Base-by-base conservation (phyloP, 2,329 filamentous ascomycete species). In the Tolypocladium pustulatum region DNA sequence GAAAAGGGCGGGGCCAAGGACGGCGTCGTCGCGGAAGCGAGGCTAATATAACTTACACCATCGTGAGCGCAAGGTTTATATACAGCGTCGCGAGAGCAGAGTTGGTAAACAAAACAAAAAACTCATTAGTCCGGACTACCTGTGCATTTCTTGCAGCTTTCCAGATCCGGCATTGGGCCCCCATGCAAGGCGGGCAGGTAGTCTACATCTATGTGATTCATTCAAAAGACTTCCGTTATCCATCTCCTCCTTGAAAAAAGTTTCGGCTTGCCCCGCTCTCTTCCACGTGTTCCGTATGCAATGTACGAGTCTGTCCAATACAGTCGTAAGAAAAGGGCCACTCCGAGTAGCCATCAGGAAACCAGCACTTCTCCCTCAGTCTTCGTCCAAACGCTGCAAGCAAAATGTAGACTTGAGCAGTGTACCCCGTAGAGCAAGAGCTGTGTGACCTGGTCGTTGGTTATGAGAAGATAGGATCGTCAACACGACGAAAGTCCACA, bases 231-330 rank as follows among this genome's bases (percentile, higher is more conserved):
- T 6, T 15, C 46, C 10, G n/a, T 34, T 10, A 38, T 41, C 30
- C 12, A 30, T 27, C 36, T 13, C 4, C 25, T 17, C 40, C 15
- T 10, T 41, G 17, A 22, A 8, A 13, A 13, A 10, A 27, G 7
- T 15, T 46, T n/a, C 36, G n/a, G 27, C 27, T 32, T 32, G 8
- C 2, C n/a, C 52, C 36, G 20, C 15, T 49, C n/a, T 49, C 20
- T 43, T 27, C 34, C 27, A 5, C 25, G 22, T 46, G 49, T 46
- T 10, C 56, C 25, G 25, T 6, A 34, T 32, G 32, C 27, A 37
- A 22, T 38, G 57, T 58, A 56, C 57, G 56, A 52, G 56, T 49
- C 56, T 58, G 51, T 55, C 34, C 9, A 25, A 32, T 22, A 27
- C 43, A 38, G 9, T 30, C 17, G 7, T 1, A 22, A 53, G 27